Percentiles rank a stretch among this genome's conserved stretches.
Conservation (phyloP, 495 filamentous ascomycete species). For the Lasiosphaeria miniovina region DNA sequence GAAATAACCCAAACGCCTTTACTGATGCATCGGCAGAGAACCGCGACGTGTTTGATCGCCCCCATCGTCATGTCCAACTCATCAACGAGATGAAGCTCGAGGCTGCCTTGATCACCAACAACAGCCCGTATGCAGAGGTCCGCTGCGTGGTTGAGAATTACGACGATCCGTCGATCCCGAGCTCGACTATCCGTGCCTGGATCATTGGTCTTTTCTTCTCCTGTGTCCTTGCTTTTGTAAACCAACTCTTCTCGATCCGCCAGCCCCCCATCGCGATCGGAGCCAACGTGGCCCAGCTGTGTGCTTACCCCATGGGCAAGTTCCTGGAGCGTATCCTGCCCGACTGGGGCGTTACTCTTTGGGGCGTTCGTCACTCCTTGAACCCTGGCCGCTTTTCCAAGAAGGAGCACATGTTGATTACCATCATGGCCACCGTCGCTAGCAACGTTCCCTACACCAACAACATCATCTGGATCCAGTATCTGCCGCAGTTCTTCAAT, state of each 20-base stretch:
- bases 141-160: conserved; percentile 45
- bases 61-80: conserved; percentile 28
- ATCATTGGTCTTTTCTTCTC: conserved; percentile 35
- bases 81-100: conserved; percentile 43
- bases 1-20: neutral
- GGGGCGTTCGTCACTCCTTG: conserved; percentile 32
- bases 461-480: conserved; percentile 43
- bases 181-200: conserved; percentile 37
- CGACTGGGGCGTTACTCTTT: conserved; percentile 36
- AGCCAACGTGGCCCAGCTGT: conserved; percentile 36
- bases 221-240: conserved; percentile 31
- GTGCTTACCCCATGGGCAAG: conserved; percentile 39
- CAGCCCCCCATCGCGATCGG: conserved; percentile 30
- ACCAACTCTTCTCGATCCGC: conserved; percentile 40
- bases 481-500: conserved; percentile 36
- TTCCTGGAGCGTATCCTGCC: conserved; percentile 31
- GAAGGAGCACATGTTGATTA: conserved; percentile 51
- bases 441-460: conserved; percentile 33
- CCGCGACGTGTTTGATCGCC: conserved; percentile 24
- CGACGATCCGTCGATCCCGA: conserved; percentile 34
- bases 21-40: conserved; percentile 17
- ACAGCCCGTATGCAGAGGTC: conserved; percentile 47
- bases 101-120: conserved; percentile 40
- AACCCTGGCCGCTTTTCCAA: conserved; percentile 49
- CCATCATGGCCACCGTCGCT: conserved; percentile 39